Conservation (phyloP, 106 monocot genomes). For the Alisma plantagoaquatica region DNA sequence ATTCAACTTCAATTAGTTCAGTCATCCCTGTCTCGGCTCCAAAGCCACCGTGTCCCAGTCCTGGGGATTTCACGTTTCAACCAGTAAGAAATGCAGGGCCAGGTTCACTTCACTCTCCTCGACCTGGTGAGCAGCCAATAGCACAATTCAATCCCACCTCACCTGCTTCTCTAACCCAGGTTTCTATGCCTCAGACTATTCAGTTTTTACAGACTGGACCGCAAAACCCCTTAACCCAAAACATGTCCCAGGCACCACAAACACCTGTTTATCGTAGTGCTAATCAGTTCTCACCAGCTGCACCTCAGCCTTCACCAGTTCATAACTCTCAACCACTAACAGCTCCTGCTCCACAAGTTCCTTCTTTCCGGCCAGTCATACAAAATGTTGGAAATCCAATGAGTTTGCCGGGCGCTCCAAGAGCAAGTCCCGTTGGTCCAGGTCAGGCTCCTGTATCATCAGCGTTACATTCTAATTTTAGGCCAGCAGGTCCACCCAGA, state of each 20-base stretch:
- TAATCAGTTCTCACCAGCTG: not conserved
- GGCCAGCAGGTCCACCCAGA: constrained; percentile 12
- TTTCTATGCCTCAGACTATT: constrained; percentile 21
- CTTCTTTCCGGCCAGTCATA: constrained; percentile 37
- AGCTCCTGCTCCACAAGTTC: not conserved
- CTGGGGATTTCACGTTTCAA: constrained; percentile 77
- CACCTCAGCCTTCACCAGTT: constrained; percentile 7
- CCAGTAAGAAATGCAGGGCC: constrained; percentile 31
- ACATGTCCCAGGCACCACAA: no score
- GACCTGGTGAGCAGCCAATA: constrained; percentile 3
- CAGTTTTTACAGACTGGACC: no score
- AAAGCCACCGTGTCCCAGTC: constrained; percentile 35
- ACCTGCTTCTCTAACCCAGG: constrained; percentile 5
- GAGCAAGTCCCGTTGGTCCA: constrained; percentile 1
- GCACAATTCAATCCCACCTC: not conserved
- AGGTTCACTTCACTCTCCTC: constrained; percentile 12
- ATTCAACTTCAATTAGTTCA: constrained; percentile 8
- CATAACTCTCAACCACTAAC: not conserved
- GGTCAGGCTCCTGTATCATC: constrained; percentile 5
- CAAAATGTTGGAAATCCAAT: constrained; percentile 21
- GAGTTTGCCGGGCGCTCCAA: constrained; percentile 6
- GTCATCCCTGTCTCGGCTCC: constrained; percentile 13
- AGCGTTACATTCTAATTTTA: not conserved
- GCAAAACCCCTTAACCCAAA: no score
- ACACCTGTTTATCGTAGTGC: no score